Conservation (phyloP, 495 filamentous ascomycete species). For the Daldinia concentrica region DNA sequence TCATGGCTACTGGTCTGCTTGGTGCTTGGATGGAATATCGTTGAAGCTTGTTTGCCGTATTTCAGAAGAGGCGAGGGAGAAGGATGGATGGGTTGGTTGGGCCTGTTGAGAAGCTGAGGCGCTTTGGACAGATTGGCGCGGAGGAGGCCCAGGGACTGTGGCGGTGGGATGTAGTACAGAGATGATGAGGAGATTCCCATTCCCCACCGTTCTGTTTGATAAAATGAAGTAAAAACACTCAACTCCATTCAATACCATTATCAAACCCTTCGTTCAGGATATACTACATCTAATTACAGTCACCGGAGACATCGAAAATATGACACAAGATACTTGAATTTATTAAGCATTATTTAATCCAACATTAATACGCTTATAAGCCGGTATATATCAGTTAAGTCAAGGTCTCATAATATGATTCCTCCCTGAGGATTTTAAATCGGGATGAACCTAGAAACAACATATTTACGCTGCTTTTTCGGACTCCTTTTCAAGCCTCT, state of each 20-base stretch:
- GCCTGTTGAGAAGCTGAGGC: not conserved
- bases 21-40: conserved; percentile 50
- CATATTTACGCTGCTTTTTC: conserved; percentile 12
- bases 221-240: not conserved
- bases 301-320: not conserved
- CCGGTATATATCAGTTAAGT: not conserved
- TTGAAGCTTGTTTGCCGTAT: not conserved
- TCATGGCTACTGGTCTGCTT: conserved; percentile 38
- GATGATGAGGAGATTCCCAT: not conserved
- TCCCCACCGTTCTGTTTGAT: not conserved
- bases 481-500: conserved; percentile 27
- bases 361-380: not conserved
- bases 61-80: not conserved
- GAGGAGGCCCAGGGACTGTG: not conserved
- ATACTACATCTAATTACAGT: no score
- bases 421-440: not conserved
- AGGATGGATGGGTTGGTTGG: not conserved
- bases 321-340: not conserved
- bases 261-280: not conserved
- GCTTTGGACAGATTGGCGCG: not conserved
- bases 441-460: not conserved
- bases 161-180: not conserved
- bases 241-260: not conserved
- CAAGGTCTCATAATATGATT: not conserved
- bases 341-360: not conserved